Evolutionary conservation across 2,329 filamentous ascomycete species (phyloP).

Genomic region (Capronia americana): DNA sequence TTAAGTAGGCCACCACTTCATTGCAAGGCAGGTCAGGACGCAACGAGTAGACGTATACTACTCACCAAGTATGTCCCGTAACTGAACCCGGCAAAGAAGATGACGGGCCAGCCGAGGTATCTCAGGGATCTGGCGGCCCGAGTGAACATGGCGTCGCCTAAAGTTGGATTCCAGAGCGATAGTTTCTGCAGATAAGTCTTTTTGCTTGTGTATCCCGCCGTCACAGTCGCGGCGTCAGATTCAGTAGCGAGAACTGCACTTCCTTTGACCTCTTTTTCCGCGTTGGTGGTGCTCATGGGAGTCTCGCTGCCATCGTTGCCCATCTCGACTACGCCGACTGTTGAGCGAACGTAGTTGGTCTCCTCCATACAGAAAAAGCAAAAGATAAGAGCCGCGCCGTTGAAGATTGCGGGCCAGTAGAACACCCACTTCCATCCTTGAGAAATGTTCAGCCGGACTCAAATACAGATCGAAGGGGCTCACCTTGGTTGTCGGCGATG

Average conservation of each 20-base stretch:
- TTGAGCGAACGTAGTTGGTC: slow-evolving; percentile 30
- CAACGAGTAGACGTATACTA: neutral
- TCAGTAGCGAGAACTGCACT: neutral
- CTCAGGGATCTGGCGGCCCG: slow-evolving; percentile 32
- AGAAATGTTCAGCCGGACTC: no score
- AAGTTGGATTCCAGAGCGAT: slow-evolving; percentile 29
- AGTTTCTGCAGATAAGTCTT: slow-evolving; percentile 33
- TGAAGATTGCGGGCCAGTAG: slow-evolving; percentile 29
- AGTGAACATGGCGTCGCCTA: slow-evolving; percentile 22
- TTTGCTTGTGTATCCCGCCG: slow-evolving; percentile 7
- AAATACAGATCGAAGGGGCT: no score
- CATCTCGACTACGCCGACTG: slow-evolving; percentile 22
- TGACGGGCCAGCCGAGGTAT: slow-evolving; percentile 46
- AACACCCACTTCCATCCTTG: slow-evolving; percentile 38
- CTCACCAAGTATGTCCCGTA: slow-evolving; percentile 49
- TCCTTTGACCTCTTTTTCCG: slow-evolving; percentile 13
- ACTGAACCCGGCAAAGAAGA: slow-evolving; percentile 50
- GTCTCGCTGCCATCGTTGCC: slow-evolving; percentile 15
- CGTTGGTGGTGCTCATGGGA: slow-evolving; percentile 3
- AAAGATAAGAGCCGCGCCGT: slow-evolving; percentile 26
- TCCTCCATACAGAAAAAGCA: slow-evolving; percentile 38
- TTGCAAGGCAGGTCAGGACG: no score
- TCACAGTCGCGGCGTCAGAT: slow-evolving; percentile 4
- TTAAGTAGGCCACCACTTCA: no score
- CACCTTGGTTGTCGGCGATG: slow-evolving; percentile 36